These are phyloP conservation scores for Leptomonas pyrrhocoris DNA, from an alignment of 208 protist genomes.

Conservation along the genomic window DNA sequence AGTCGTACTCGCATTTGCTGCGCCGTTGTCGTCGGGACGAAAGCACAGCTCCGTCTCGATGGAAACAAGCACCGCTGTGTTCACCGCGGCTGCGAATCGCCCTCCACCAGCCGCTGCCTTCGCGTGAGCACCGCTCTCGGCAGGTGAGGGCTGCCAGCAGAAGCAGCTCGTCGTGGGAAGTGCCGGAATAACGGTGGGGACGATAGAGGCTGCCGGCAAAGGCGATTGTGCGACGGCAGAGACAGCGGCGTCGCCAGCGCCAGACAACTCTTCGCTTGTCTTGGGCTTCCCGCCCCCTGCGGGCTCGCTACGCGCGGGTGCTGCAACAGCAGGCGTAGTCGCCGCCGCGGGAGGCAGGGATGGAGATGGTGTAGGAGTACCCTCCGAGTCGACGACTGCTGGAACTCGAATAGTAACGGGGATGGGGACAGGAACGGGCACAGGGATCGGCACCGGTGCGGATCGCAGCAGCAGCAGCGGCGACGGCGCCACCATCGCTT, in stretches of 20 bases:
- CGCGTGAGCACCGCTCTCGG: not conserved
- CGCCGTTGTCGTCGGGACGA: not conserved
- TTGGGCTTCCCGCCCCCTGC: not conserved
- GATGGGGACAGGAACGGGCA: conserved; percentile 23
- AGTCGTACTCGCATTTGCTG: not conserved
- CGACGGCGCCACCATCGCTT: no score
- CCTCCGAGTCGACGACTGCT: not conserved
- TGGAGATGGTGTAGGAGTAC: not conserved
- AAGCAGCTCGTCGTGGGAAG: conserved; percentile 16
- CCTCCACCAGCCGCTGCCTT: not conserved
- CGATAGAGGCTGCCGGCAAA: not conserved
- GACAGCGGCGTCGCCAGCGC: not conserved
- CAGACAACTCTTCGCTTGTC: not conserved
- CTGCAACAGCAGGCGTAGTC: not conserved
- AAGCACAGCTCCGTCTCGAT: conserved; percentile 16
- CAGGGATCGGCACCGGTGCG: conserved; percentile 4
- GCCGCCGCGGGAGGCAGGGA: not conserved
- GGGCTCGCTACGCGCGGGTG: not conserved
- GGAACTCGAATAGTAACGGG: conserved; percentile 18
- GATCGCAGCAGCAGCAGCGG: not conserved
- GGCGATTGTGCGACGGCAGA: not conserved
- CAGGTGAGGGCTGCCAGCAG: conserved; percentile 15
- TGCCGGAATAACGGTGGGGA: conserved; percentile 3
- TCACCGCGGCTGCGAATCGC: not conserved
- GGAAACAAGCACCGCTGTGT: not conserved